phyloP scores from a whole-genome alignment of 1,284 basidiomycete genomes.

The Neonothopanus nambi region DNA sequence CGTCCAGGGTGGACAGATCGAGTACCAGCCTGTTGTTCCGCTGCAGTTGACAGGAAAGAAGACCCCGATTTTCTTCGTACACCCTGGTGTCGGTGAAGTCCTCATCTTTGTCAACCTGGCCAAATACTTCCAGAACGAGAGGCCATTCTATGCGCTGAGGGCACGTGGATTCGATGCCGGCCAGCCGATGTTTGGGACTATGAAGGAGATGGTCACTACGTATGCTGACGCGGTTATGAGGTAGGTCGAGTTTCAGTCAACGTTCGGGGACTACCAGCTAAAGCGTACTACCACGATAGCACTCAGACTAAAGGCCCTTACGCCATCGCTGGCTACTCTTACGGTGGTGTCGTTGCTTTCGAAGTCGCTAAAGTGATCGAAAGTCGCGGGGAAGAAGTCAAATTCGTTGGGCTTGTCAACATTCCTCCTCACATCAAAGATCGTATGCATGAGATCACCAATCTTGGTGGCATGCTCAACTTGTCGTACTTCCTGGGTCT shows the following conservation, averaged over 20 bases:
- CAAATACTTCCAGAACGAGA: constrained; percentile 37
- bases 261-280: too few species aligned
- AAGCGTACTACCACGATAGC: too few species aligned
- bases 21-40: constrained; percentile 36
- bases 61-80: constrained; percentile 45
- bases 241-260: too few species aligned
- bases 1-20: constrained; percentile 2
- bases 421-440: constrained; percentile 45
- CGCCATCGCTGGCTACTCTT: constrained; percentile 48
- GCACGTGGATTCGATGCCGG: constrained; percentile 44
- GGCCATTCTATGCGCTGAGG: constrained; percentile 45
- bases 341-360: constrained; percentile 48
- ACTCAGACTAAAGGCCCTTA: constrained; percentile 42
- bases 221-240: too few species aligned
- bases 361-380: constrained; percentile 45
- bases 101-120: constrained; percentile 47
- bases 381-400: constrained; percentile 35
- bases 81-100: constrained; percentile 43
- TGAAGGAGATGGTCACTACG: constrained; percentile 40
- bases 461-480: too few species aligned
- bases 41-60: constrained; percentile 39
- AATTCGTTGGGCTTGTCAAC: constrained; percentile 43
- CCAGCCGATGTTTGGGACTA: constrained; percentile 35
- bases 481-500: too few species aligned
- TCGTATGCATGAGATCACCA: constrained; percentile 28